Evolutionary conservation across 1,139 yeast genomes (phyloP).

Genomic region (Kazachstania sp.): DNA sequence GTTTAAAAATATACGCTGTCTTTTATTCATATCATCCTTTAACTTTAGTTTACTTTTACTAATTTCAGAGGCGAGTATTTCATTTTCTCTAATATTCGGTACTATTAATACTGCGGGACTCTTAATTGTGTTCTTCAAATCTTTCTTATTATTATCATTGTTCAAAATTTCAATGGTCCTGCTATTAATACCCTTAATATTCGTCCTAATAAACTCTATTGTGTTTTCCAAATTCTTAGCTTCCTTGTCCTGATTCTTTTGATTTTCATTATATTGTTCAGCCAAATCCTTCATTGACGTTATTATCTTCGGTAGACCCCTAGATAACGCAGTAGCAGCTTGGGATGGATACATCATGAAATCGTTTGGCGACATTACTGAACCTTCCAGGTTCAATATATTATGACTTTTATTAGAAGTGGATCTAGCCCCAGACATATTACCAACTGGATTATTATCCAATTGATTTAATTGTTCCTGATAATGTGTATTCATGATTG

Average conservation of each 20-base stretch:
- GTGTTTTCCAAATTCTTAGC: constrained; percentile 18
- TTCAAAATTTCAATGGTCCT: constrained; percentile 32
- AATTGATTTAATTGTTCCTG: constrained; percentile 12
- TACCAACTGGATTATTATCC: constrained; percentile 5
- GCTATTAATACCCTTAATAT: constrained; percentile 15
- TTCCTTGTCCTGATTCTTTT: constrained; percentile 18
- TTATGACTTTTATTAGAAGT: not conserved
- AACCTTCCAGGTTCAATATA: constrained; percentile 3
- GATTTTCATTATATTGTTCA: constrained; percentile 35
- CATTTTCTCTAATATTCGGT: constrained; percentile 26
- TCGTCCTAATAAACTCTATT: constrained; percentile 16
- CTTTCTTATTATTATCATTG: constrained; percentile 39
- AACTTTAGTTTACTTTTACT: constrained; percentile 28
- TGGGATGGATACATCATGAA: constrained; percentile 26
- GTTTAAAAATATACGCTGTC: constrained; percentile 49
- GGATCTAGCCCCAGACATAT: not conserved
- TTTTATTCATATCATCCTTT: constrained; percentile 41
- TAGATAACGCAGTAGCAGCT: constrained; percentile 25
- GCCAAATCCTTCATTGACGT: constrained; percentile 42
- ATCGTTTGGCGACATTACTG: constrained; percentile 9
- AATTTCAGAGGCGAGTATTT: constrained; percentile 27
- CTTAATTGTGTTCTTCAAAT: constrained; percentile 34
- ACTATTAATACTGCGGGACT: constrained; percentile 17
- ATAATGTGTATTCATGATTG: constrained; percentile 36
- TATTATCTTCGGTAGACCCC: constrained; percentile 26